Evolutionary conservation across 768 basidiomycete genomes (phyloP).

Genomic region (Rubroboletus pulcherrimus): DNA sequence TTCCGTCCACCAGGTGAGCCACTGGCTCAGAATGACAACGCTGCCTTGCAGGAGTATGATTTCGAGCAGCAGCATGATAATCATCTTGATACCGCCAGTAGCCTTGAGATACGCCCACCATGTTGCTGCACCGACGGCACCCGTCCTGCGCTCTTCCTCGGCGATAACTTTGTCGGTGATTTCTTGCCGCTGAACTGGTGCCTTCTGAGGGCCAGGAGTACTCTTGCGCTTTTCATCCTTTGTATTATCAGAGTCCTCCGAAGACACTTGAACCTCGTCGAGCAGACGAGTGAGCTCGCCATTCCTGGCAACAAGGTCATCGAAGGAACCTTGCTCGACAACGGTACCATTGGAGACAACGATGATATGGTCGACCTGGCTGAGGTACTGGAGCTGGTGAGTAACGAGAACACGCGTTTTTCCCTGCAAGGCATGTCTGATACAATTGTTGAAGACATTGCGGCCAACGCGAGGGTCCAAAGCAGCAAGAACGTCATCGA

Average conservation of each 20-base stretch:
- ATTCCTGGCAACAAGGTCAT: conserved; percentile 31
- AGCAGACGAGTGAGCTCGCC: conserved; percentile 28
- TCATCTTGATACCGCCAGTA: conserved; percentile 22
- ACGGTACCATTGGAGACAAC: conserved; percentile 44
- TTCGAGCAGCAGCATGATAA: conserved; percentile 17
- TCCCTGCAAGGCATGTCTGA: conserved; percentile 18
- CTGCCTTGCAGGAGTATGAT: conserved; percentile 24
- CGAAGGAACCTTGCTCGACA: conserved; percentile 43
- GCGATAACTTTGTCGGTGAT: conserved; percentile 15
- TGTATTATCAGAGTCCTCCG: conserved; percentile 3
- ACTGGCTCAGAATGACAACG: conserved; percentile 24
- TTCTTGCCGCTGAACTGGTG: conserved; percentile 9
- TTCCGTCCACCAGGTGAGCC: conserved; percentile 32
- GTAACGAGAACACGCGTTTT: conserved; percentile 30
- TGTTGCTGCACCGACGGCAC: conserved; percentile 21
- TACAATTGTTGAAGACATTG: conserved; percentile 27
- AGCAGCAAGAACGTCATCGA: conserved; percentile 46
- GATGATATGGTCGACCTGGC: conserved; percentile 42
- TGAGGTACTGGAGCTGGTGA: conserved; percentile 31
- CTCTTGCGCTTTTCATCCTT: conserved; percentile 24
- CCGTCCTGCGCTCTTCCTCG: conserved; percentile 25
- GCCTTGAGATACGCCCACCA: conserved; percentile 33
- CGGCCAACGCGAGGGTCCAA: conserved; percentile 45
- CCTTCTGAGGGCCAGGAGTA: conserved; percentile 3
- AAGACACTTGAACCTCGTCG: conserved; percentile 16